A percentile compares a stretch with the other conserved stretches of the same genome.
Evolutionary conservation across 129 eudicot species (phyloP).

Genomic region (Helichrysum umbraculigerum): DNA sequence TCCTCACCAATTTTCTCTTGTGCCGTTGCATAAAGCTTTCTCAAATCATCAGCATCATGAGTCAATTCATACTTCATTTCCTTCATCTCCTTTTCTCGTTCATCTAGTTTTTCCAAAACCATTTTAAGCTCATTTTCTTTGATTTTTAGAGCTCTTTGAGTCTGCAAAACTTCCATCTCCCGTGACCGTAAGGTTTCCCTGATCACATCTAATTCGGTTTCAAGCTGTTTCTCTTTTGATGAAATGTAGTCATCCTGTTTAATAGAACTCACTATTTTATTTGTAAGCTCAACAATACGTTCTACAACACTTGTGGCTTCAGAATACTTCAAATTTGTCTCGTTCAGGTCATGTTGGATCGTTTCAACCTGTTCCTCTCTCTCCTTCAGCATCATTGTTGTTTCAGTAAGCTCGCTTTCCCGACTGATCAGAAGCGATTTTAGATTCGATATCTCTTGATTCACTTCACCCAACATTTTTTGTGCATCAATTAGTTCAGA

Average conservation of each 20-base stretch:
- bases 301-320: conserved; percentile 65
- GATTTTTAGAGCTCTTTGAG: conserved; percentile 57
- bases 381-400: conserved; percentile 49
- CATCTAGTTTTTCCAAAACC: conserved; percentile 46
- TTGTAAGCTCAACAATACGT: conserved; percentile 62
- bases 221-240: conserved; percentile 55
- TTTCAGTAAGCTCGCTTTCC: conserved; percentile 56
- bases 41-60: conserved; percentile 46
- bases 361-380: conserved; percentile 53
- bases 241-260: conserved; percentile 26
- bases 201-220: conserved; percentile 55
- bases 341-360: conserved; percentile 50
- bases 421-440: conserved; percentile 43
- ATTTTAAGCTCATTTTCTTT: conserved; percentile 65
- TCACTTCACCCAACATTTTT: conserved; percentile 50
- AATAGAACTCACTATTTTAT: conserved; percentile 43
- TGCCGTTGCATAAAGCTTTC: conserved; percentile 51
- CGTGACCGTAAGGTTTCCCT: conserved; percentile 58
- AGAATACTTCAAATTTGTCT: conserved; percentile 49
- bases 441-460: conserved; percentile 56
- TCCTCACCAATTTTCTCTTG: conserved; percentile 54
- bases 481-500: conserved; percentile 54
- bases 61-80: conserved; percentile 52
- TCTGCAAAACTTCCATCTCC: conserved; percentile 70
- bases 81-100: conserved; percentile 57